These are phyloP conservation scores for Diaporthe citrichinensis DNA, from an alignment of 2,329 filamentous ascomycete species.

Conservation along the genomic window DNA sequence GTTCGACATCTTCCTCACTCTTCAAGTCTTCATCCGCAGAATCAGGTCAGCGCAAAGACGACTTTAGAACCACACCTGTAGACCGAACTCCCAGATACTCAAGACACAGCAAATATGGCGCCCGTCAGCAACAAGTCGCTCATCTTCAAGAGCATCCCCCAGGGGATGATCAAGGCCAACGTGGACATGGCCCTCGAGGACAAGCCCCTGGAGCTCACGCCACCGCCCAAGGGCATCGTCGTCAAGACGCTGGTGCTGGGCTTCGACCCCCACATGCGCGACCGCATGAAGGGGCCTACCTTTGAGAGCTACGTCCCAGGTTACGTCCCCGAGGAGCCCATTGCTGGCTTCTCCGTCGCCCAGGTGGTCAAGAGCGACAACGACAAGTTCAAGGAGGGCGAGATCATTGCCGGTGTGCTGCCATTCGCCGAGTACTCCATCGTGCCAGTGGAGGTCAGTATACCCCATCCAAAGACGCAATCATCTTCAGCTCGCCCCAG, in stretches of 20 bases:
- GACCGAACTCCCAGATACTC: neutral
- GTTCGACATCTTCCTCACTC: neutral
- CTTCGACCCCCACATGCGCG: conserved; percentile 42
- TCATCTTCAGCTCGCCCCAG: too few relatives aligned
- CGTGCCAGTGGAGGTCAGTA: conserved; percentile 54
- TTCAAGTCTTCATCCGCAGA: neutral
- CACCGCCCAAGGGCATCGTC: conserved; percentile 38
- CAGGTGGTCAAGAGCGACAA: conserved; percentile 40
- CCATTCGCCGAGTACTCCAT: conserved; percentile 75
- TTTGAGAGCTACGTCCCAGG: conserved; percentile 40
- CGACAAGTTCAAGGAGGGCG: conserved; percentile 57
- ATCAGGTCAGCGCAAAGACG: neutral
- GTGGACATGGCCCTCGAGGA: conserved; percentile 39
- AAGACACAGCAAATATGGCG: conserved; percentile 14
- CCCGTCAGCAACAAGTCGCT: conserved; percentile 38
- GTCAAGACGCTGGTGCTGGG: conserved; percentile 38
- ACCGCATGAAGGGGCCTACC: conserved; percentile 40
- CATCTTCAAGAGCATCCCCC: conserved; percentile 37
- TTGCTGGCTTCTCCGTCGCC: conserved; percentile 36
- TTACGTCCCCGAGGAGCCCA: conserved; percentile 37
- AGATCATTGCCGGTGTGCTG: conserved; percentile 68
- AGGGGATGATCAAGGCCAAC: conserved; percentile 32
- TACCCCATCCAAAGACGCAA: conserved; percentile 43
- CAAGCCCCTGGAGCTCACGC: conserved; percentile 30
- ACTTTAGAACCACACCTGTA: neutral